Evolutionary conservation across 768 basidiomycete species (phyloP).

Genomic region (Rhizopogon vulgaris): DNA sequence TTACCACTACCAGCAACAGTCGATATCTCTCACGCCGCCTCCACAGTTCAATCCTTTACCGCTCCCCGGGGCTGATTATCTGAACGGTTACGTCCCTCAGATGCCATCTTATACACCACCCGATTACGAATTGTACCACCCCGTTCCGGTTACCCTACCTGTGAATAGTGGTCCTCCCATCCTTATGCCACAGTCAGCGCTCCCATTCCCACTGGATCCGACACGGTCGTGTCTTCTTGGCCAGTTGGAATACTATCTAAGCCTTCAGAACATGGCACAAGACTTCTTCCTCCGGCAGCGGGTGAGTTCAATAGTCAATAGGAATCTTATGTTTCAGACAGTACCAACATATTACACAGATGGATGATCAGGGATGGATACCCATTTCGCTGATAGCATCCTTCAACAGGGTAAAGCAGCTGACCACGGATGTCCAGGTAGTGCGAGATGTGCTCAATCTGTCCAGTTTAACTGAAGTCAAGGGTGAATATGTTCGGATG

Average conservation of each 20-base stretch:
- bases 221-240: slow-evolving; percentile 66
- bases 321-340: not conserved
- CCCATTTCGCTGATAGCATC: slow-evolving; percentile 74
- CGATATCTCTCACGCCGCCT: slow-evolving; percentile 26
- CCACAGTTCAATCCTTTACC: slow-evolving; percentile 27
- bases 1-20: slow-evolving; percentile 29
- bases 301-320: slow-evolving; percentile 38
- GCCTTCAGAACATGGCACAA: slow-evolving; percentile 82
- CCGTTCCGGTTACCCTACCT: slow-evolving; percentile 15
- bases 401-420: slow-evolving; percentile 74
- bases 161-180: slow-evolving; percentile 23
- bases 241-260: slow-evolving; percentile 90
- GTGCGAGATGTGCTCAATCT: slow-evolving; percentile 66
- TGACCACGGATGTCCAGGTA: slow-evolving; percentile 54
- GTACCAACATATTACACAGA: slow-evolving; percentile 39
- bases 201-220: slow-evolving; percentile 58
- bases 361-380: slow-evolving; percentile 89
- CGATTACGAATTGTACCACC: slow-evolving; percentile 24
- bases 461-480: slow-evolving; percentile 70
- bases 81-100: slow-evolving; percentile 22
- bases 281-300: slow-evolving; percentile 77
- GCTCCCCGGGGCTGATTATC: slow-evolving; percentile 15
- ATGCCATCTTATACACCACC: slow-evolving; percentile 23
- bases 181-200: slow-evolving; percentile 39
- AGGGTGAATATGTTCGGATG: slow-evolving; percentile 63